These are phyloP conservation scores for Trametes polyzona DNA, from an alignment of 1,284 basidiomycete species.

Conservation along the genomic window DNA sequence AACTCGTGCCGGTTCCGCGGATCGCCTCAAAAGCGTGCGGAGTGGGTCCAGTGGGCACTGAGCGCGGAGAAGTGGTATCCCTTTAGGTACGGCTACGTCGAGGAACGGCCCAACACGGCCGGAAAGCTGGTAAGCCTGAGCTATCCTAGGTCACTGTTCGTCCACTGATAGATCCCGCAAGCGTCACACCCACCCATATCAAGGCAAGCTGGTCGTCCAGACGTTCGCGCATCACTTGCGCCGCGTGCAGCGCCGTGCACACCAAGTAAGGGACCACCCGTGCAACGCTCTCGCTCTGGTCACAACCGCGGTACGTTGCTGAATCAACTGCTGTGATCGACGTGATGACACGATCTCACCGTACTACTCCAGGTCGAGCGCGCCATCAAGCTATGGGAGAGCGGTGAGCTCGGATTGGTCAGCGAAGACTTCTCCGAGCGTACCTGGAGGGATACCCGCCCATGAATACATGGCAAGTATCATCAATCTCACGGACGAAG, in stretches of 20 bases:
- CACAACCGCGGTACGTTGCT: conserved; percentile 1
- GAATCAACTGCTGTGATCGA: too few relatives aligned
- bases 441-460: background rate
- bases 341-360: background rate
- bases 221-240: background rate
- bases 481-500: background rate
- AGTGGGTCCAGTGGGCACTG: conserved; percentile 1
- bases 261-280: background rate
- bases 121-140: background rate
- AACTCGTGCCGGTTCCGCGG: background rate
- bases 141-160: too few relatives aligned
- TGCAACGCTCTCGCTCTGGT: conserved; percentile 8
- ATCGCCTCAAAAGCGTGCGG: background rate
- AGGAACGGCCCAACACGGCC: background rate
- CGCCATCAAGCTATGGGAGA: background rate
- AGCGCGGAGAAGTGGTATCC: background rate
- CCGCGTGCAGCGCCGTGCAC: background rate
- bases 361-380: background rate
- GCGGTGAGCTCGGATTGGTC: background rate
- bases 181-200: background rate
- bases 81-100: conserved; percentile 1
- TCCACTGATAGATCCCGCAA: background rate
- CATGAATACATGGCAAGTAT: background rate
- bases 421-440: background rate
- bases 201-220: background rate